These are phyloP conservation scores for Cystobasidiaceae sp. DNA, from an alignment of 1,284 basidiomycete genomes.

Conservation along the genomic window DNA sequence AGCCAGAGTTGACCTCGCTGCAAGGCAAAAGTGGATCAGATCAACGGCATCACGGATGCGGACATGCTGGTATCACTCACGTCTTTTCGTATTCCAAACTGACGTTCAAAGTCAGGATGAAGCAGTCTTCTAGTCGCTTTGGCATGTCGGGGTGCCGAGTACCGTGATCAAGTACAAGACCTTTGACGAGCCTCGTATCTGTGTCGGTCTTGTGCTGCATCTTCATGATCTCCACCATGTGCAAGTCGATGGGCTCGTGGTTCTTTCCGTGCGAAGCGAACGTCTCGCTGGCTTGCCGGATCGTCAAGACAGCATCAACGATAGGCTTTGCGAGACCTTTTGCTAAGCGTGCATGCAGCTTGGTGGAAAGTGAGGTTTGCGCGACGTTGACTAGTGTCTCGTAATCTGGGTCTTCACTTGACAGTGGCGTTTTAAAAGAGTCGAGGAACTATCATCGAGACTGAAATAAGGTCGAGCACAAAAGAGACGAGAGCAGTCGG, in stretches of 20 bases:
- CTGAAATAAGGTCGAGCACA: conserved; percentile 20
- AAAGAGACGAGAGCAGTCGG: not conserved
- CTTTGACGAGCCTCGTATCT: conserved; percentile 94
- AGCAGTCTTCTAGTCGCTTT: conserved; percentile 94
- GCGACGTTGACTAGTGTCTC: conserved; percentile 88
- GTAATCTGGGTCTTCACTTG: conserved; percentile 64
- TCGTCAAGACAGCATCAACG: conserved; percentile 90
- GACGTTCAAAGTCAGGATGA: conserved; percentile 92
- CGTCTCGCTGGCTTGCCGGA: conserved; percentile 56
- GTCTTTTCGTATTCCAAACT: conserved; percentile 99
- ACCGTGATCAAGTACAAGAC: conserved; percentile 88
- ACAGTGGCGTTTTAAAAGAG: conserved; percentile 65
- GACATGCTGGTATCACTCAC: conserved; percentile 54
- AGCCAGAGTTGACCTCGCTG: conserved; percentile 98
- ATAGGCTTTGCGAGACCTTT: conserved; percentile 85
- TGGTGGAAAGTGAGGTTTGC: conserved; percentile 89
- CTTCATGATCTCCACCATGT: conserved; percentile 99
- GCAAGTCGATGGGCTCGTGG: conserved; percentile 84
- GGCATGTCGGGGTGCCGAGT: conserved; percentile 99
- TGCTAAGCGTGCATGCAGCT: conserved; percentile 77
- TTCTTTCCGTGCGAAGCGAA: conserved; percentile 5
- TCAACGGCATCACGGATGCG: conserved; percentile 25
- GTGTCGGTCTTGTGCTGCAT: conserved; percentile 99
- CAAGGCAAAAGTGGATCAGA: conserved; percentile 25
- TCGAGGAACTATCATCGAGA: conserved; percentile 71